Percentiles rank a stretch among this genome's conserved stretches.
Conservation (phyloP, 164 flowering plant genomes). For the Malania oleifera region DNA sequence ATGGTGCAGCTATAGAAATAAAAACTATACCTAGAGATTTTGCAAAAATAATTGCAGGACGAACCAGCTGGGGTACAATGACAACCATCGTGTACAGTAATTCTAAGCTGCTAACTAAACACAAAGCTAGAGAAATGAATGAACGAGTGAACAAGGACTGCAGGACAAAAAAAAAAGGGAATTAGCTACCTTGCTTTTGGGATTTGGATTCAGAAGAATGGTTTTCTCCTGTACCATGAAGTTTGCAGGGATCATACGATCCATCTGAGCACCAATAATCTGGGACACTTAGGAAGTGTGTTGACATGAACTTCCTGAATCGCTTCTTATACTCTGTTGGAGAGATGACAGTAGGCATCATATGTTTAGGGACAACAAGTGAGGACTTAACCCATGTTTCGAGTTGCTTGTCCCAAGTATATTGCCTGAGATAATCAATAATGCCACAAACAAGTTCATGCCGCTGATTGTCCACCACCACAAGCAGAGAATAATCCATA, state of each 20-base stretch:
- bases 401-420: conserved; percentile 94
- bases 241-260: conserved; percentile 31
- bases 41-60: conserved; percentile 36
- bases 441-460: conserved; percentile 84
- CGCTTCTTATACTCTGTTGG: conserved; percentile 87
- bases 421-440: conserved; percentile 88
- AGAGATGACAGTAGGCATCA: conserved; percentile 74
- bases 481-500: conserved; percentile 95
- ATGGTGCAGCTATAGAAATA: conserved; percentile 16
- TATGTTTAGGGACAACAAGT: conserved; percentile 71
- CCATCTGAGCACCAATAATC: conserved; percentile 52
- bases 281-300: conserved; percentile 66
- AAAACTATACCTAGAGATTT: conserved; percentile 24
- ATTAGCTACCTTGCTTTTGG: conserved; percentile 11
- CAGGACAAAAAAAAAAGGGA: background rate
- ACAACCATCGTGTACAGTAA: conserved; percentile 13
- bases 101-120: background rate
- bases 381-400: conserved; percentile 92
- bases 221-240: conserved; percentile 23
- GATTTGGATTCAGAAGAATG: conserved; percentile 16
- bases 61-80: conserved; percentile 14
- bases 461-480: conserved; percentile 67
- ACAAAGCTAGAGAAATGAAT: background rate
- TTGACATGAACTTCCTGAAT: conserved; percentile 80
- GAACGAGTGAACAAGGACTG: background rate